Conservation (phyloP, 352 stramenopile genomes). For the Globisporangium apiculatum region DNA sequence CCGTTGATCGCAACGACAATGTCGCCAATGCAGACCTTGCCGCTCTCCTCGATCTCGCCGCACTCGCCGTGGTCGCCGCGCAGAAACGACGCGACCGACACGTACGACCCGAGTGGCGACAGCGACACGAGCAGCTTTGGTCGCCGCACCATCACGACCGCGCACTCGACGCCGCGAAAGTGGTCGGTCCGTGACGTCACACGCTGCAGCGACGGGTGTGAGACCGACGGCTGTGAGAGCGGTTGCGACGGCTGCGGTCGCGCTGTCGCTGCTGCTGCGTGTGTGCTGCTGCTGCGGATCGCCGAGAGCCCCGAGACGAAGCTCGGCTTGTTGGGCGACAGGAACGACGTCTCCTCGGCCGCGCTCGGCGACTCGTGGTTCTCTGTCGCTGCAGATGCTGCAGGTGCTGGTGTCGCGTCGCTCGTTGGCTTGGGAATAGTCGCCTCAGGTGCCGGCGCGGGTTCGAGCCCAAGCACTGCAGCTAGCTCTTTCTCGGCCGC, state of each 20-base stretch:
- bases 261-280: background rate
- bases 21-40: slow-evolving; percentile 58
- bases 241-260: background rate
- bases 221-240: background rate
- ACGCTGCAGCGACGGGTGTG: background rate
- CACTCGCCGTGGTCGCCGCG: slow-evolving; percentile 27
- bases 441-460: background rate
- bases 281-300: slow-evolving; percentile 4
- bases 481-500: background rate
- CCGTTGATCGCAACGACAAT: slow-evolving; percentile 52
- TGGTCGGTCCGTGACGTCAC: background rate
- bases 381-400: background rate
- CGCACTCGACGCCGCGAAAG: slow-evolving; percentile 13
- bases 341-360: slow-evolving; percentile 30
- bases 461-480: background rate
- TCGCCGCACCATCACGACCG: slow-evolving; percentile 30
- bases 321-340: slow-evolving; percentile 34
- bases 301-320: slow-evolving; percentile 17
- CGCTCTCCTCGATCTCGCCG: slow-evolving; percentile 66
- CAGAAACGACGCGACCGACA: slow-evolving; percentile 61
- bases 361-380: background rate
- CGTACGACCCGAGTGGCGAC: slow-evolving; percentile 31
- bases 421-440: background rate
- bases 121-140: slow-evolving; percentile 52
- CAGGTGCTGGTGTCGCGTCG: background rate